Evolutionary conservation across 805 yeast species (phyloP).

Genomic region (Candida arabinofermentans): DNA sequence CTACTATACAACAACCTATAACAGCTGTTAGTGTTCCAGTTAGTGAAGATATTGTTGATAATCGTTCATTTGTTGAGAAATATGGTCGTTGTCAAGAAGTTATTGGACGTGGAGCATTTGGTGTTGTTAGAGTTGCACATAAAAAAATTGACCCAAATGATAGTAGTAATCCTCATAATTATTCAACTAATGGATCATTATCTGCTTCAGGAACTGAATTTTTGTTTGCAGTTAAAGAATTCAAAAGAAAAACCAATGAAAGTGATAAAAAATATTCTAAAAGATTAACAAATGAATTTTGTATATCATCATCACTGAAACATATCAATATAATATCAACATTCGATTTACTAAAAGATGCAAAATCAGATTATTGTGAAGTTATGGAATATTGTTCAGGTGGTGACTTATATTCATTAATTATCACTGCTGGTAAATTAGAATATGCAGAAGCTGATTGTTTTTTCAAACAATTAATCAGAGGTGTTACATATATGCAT

Average conservation of each 20-base stretch:
- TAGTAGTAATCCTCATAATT: not conserved
- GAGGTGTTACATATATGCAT: slow-evolving; percentile 87
- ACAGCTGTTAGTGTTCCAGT: slow-evolving; percentile 18
- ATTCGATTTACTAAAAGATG: slow-evolving; percentile 72
- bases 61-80: slow-evolving; percentile 71
- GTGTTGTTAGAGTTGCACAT: slow-evolving; percentile 87
- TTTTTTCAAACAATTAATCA: slow-evolving; percentile 76
- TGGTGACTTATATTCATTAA: slow-evolving; percentile 73
- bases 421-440: slow-evolving; percentile 71
- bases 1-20: slow-evolving; percentile 18
- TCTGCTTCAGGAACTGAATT: slow-evolving; percentile 30
- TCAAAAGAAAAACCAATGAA: slow-evolving; percentile 59
- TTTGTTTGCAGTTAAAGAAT: slow-evolving; percentile 85
- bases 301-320: slow-evolving; percentile 73
- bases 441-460: slow-evolving; percentile 87
- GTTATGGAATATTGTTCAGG: slow-evolving; percentile 85
- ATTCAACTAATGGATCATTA: slow-evolving; percentile 5
- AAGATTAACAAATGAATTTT: slow-evolving; percentile 76
- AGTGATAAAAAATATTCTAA: slow-evolving; percentile 63
- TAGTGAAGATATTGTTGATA: slow-evolving; percentile 28
- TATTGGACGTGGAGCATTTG: slow-evolving; percentile 91
- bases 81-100: slow-evolving; percentile 95
- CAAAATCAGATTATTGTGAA: slow-evolving; percentile 78
- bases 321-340: slow-evolving; percentile 77
- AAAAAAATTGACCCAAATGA: slow-evolving; percentile 39